A percentile compares a stretch with the other conserved stretches of the same genome.
phyloP scores from a whole-genome alignment of 2,329 filamentous ascomycete genomes.

The Daldinia sp. region DNA sequence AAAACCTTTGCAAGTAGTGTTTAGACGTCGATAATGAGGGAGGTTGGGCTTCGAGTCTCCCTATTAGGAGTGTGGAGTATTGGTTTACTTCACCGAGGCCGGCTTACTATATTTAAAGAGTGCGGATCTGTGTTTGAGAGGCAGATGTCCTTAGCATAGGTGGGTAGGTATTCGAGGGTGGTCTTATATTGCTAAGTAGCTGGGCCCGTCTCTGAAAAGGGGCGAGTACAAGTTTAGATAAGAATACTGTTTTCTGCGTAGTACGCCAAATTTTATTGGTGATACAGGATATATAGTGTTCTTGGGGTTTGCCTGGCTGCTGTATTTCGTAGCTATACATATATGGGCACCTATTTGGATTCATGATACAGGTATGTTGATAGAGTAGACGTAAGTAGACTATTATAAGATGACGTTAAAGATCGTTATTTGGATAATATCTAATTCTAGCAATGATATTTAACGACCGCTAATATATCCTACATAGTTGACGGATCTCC shows the following conservation, averaged over 20 bases:
- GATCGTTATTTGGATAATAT: no score
- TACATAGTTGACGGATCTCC: no score
- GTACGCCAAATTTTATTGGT: neutral
- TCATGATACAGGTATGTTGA: neutral
- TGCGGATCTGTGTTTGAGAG: no score
- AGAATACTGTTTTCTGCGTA: neutral
- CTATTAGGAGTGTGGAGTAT: neutral
- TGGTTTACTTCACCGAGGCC: neutral
- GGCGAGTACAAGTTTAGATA: neutral
- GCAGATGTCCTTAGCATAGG: no score
- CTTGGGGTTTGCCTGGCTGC: neutral
- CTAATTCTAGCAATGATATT: neutral
- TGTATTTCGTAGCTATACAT: neutral
- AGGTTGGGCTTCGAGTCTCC: neutral
- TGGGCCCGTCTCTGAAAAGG: neutral
- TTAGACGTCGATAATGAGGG: neutral
- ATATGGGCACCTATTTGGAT: neutral
- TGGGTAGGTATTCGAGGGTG: neutral
- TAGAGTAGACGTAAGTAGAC: no score
- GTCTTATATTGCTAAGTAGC: neutral
- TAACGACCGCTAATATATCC: no score
- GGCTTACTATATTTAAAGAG: neutral
- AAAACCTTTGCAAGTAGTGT: constrained; percentile 4
- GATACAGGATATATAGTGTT: neutral
- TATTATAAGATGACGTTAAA: no score